These are phyloP conservation scores for Cetraspora pellucida DNA, from an alignment of 192 early-diverging fungal genomes.

Conservation along the genomic window DNA sequence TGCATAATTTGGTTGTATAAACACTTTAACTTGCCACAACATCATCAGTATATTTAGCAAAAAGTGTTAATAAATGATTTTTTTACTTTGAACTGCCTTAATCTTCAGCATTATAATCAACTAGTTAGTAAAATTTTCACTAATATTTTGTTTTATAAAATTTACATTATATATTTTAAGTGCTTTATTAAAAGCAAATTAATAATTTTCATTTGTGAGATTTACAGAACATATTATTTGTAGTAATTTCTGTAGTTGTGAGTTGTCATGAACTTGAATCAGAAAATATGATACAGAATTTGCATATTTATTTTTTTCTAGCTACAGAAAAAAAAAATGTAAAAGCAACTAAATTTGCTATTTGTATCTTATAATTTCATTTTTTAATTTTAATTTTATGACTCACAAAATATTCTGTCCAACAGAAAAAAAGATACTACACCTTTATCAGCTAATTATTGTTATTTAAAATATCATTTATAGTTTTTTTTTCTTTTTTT, in stretches of 20 bases:
- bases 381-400: constrained; percentile 13
- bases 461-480: background rate
- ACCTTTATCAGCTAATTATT: background rate
- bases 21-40: constrained; percentile 1
- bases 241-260: background rate
- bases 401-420: constrained; percentile 1
- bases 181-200: constrained; percentile 22
- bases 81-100: constrained; percentile 16
- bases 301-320: background rate
- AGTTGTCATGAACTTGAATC: background rate
- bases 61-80: constrained; percentile 12
- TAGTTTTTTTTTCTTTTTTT: background rate
- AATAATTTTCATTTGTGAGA: background rate
- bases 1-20: background rate
- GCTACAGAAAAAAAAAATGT: background rate
- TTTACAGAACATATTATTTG: constrained; percentile 17
- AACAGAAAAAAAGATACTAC: background rate
- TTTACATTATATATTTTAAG: constrained; percentile 17
- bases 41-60: constrained; percentile 21
- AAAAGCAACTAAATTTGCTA: background rate
- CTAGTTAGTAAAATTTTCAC: background rate
- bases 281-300: constrained; percentile 11
- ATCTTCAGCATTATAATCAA: constrained; percentile 2
- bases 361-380: background rate
- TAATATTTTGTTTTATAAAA: constrained; percentile 20